phyloP scores from a whole-genome alignment of 2,329 filamentous ascomycete species.

The Rachicladosporium sp. region DNA sequence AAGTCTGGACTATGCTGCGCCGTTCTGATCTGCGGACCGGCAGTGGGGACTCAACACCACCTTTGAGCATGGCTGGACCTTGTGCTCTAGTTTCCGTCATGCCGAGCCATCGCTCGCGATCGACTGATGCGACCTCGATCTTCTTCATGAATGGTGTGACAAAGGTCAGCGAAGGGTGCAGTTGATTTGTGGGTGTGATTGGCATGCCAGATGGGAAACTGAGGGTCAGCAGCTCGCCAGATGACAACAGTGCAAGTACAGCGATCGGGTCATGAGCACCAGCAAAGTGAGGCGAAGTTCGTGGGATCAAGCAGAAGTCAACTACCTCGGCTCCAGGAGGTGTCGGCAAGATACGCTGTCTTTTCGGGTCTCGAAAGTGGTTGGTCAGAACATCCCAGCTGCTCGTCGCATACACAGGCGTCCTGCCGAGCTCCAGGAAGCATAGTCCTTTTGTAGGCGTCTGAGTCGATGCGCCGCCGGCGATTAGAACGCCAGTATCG shows the following conservation, averaged over 20 bases:
- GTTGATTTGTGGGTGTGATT: constrained; percentile 82
- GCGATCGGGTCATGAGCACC: constrained; percentile 87
- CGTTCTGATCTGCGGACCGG: constrained; percentile 66
- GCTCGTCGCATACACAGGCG: constrained; percentile 82
- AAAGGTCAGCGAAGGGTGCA: constrained; percentile 76
- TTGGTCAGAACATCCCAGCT: constrained; percentile 71
- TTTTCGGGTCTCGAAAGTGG: constrained; percentile 67
- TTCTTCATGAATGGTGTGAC: constrained; percentile 80
- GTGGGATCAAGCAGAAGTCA: constrained; percentile 74
- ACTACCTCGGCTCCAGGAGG: constrained; percentile 66
- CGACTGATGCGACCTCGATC: constrained; percentile 58
- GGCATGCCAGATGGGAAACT: constrained; percentile 87
- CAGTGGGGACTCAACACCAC: constrained; percentile 60
- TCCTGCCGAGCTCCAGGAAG: constrained; percentile 78
- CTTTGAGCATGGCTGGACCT: constrained; percentile 65
- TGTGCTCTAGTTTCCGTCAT: constrained; percentile 74
- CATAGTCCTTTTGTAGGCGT: constrained; percentile 64
- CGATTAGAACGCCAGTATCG: constrained; percentile 77
- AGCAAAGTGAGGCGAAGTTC: constrained; percentile 69
- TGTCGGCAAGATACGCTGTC: constrained; percentile 57
- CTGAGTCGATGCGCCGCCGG: constrained; percentile 62
- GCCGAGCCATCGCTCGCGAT: constrained; percentile 73
- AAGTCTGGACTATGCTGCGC: constrained; percentile 72
- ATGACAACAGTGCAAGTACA: constrained; percentile 64
- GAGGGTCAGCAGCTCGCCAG: constrained; percentile 78